A percentile compares a stretch with the other conserved stretches of the same genome.
Conservation (phyloP, 768 basidiomycete species). For the Lactifluus subvellereus region DNA sequence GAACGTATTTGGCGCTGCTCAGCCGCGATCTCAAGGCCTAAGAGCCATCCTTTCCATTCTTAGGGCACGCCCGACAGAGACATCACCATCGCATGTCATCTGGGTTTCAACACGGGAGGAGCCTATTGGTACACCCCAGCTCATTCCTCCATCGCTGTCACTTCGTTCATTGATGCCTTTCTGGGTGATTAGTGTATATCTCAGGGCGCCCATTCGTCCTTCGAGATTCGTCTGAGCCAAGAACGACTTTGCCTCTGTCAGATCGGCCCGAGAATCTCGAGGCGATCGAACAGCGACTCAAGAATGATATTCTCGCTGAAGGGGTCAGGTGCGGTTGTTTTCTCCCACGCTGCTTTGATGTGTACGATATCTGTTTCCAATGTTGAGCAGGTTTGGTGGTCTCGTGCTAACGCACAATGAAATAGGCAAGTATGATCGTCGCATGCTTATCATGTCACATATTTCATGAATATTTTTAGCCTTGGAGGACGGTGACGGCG, state of each 20-base stretch:
- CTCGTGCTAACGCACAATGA: constrained; percentile 92
- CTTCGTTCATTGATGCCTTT: constrained; percentile 14
- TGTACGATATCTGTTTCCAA: not conserved
- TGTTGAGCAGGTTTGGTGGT: constrained; percentile 67
- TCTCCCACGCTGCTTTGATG: constrained; percentile 9
- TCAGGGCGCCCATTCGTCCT: constrained; percentile 91
- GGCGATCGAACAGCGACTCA: constrained; percentile 83
- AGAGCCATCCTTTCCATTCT: constrained; percentile 85
- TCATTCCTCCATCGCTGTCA: not conserved
- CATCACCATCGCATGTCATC: constrained; percentile 67
- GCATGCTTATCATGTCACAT: not conserved
- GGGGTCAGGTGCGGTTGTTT: constrained; percentile 48
- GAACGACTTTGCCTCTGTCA: constrained; percentile 70
- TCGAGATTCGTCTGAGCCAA: constrained; percentile 79
- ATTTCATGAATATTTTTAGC: constrained; percentile 29
- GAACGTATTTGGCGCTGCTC: constrained; percentile 93
- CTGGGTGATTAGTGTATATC: constrained; percentile 57
- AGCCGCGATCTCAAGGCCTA: constrained; percentile 89
- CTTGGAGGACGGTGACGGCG: constrained; percentile 62
- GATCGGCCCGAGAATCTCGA: constrained; percentile 95
- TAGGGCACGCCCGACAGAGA: constrained; percentile 59
- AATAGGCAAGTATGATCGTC: constrained; percentile 46
- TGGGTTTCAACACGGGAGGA: constrained; percentile 99
- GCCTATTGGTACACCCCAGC: constrained; percentile 61
- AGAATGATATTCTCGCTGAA: constrained; percentile 87